These are phyloP conservation scores for Lipomyces spencermartinsiae DNA, from an alignment of 805 yeast species.

Conservation along the genomic window DNA sequence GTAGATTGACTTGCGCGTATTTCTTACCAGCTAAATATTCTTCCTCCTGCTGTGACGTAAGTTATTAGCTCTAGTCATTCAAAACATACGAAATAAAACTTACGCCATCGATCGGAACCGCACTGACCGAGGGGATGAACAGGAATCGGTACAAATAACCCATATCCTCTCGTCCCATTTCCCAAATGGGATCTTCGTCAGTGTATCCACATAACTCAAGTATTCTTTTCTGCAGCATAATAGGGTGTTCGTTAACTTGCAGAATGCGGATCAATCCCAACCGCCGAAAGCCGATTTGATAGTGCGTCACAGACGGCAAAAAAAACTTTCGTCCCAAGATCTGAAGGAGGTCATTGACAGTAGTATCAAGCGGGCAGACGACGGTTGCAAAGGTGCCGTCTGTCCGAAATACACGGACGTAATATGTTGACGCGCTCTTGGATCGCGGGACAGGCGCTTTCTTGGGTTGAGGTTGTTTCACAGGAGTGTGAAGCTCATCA, in stretches of 20 bases:
- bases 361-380: constrained; percentile 76
- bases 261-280: constrained; percentile 55
- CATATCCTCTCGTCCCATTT: constrained; percentile 82
- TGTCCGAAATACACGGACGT: constrained; percentile 76
- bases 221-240: constrained; percentile 75
- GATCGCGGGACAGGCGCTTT: constrained; percentile 11
- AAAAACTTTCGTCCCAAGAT: constrained; percentile 80
- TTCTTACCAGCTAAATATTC: constrained; percentile 47
- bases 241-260: constrained; percentile 74
- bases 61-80: not conserved
- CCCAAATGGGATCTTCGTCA: constrained; percentile 75
- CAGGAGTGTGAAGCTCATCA: constrained; percentile 38
- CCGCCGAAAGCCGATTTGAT: constrained; percentile 67
- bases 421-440: constrained; percentile 44
- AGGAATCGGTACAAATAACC: constrained; percentile 82
- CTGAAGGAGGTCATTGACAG: constrained; percentile 74
- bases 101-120: constrained; percentile 25
- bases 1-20: constrained; percentile 74
- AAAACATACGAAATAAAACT: constrained; percentile 6
- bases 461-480: constrained; percentile 11
- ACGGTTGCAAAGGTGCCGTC: constrained; percentile 87
- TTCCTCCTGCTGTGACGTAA: constrained; percentile 16
- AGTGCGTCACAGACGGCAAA: constrained; percentile 70
- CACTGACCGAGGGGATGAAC: constrained; percentile 46
- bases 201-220: constrained; percentile 78